These are phyloP conservation scores for Sugiyamaella boreocaroliniensis DNA, from an alignment of 805 yeast genomes.

Conservation along the genomic window DNA sequence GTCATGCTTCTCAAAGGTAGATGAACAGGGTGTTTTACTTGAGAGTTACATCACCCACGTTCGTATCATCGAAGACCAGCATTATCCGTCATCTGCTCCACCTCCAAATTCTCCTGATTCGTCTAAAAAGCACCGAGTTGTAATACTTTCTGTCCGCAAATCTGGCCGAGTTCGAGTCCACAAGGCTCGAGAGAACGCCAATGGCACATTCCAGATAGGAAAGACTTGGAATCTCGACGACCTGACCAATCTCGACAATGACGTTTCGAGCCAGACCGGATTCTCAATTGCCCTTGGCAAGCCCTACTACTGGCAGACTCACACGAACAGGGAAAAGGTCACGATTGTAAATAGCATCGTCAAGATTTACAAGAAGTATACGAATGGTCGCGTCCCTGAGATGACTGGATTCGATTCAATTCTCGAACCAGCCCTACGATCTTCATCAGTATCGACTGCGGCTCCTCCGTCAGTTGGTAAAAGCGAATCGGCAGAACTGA, in stretches of 20 bases:
- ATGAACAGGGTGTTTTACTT: constrained; percentile 26
- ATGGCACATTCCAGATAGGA: constrained; percentile 78
- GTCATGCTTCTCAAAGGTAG: constrained; percentile 45
- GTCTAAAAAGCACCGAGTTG: constrained; percentile 43
- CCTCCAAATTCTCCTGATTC: constrained; percentile 44
- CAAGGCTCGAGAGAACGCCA: constrained; percentile 75
- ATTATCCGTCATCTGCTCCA: constrained; percentile 62
- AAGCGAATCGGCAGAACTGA: neutral
- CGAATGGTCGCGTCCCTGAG: constrained; percentile 49
- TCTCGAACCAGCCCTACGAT: constrained; percentile 6
- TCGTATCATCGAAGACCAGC: constrained; percentile 65
- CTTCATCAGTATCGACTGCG: neutral
- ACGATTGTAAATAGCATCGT: constrained; percentile 51
- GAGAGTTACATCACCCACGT: constrained; percentile 73
- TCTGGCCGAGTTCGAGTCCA: constrained; percentile 68
- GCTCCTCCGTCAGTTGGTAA: no score
- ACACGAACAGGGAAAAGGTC: constrained; percentile 49
- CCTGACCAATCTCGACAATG: constrained; percentile 50
- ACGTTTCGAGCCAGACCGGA: constrained; percentile 30
- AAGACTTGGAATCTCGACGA: constrained; percentile 86
- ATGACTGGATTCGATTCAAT: constrained; percentile 46
- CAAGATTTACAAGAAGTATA: constrained; percentile 48
- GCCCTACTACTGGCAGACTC: constrained; percentile 77
- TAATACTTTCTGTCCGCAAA: constrained; percentile 51
- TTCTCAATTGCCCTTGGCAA: constrained; percentile 59